Percentiles rank a stretch among this genome's conserved stretches.
Conservation (phyloP, 768 basidiomycete species). For the Hericium erinaceus region DNA sequence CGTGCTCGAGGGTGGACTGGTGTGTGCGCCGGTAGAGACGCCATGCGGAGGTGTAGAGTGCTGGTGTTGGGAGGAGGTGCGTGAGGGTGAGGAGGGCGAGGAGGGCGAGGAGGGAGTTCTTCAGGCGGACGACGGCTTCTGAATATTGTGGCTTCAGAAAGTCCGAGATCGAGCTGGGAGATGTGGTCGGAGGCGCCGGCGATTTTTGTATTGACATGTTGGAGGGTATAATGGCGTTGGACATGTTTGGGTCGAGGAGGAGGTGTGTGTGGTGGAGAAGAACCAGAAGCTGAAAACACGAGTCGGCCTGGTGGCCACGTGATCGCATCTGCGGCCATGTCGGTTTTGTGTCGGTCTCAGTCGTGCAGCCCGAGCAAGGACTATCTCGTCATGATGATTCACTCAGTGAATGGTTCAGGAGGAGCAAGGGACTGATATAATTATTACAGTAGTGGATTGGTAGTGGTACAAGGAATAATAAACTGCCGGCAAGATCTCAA, state of each 20-base stretch:
- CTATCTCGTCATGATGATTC: neutral
- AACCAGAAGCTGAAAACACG: neutral
- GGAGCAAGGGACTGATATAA: neutral
- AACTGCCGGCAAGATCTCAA: neutral
- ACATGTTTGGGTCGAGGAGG: too few relatives aligned
- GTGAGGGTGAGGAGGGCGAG: slow-evolving; percentile 8
- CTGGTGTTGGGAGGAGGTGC: slow-evolving; percentile 13
- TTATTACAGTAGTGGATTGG: too few relatives aligned
- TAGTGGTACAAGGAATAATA: neutral
- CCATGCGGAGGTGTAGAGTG: slow-evolving; percentile 10
- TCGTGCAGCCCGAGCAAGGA: neutral
- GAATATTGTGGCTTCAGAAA: neutral
- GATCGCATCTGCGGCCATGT: neutral
- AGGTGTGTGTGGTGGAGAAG: too few relatives aligned
- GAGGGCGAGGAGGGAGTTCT: neutral
- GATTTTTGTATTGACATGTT: neutral
- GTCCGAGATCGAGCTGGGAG: neutral
- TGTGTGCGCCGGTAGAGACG: slow-evolving; percentile 11
- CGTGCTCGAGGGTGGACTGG: slow-evolving; percentile 9
- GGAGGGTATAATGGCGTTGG: neutral
- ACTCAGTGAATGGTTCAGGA: neutral
- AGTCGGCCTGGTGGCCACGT: neutral
- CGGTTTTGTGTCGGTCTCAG: neutral
- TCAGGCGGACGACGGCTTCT: neutral
- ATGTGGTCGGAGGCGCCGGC: neutral